Evolutionary conservation across 805 yeast genomes (phyloP).

Genomic region (Barnettozyma pratensis): DNA sequence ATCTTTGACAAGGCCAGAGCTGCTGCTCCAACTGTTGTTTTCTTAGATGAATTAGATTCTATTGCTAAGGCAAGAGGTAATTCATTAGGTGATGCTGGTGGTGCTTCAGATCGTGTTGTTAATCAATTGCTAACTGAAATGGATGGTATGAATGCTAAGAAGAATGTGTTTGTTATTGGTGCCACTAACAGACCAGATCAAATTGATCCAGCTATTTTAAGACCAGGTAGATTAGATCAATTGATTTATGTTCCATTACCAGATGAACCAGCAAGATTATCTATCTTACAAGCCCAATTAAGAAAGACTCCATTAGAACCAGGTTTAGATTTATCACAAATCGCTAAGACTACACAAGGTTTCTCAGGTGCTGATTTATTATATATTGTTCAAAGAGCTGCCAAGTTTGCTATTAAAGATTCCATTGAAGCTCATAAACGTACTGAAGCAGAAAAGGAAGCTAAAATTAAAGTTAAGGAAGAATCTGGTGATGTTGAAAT

Average conservation of each 20-base stretch:
- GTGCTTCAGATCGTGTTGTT: conserved; percentile 94
- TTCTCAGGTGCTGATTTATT: conserved; percentile 99
- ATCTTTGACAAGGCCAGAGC: conserved; percentile 98
- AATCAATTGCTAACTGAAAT: conserved; percentile 94
- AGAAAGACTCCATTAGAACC: conserved; percentile 99
- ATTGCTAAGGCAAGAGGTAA: conserved; percentile 97
- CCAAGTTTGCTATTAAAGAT: conserved; percentile 97
- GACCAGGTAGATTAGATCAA: conserved; percentile 99
- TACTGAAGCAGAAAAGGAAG: conserved; percentile 40
- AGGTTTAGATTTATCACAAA: conserved; percentile 80
- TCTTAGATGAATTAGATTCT: conserved; percentile 96
- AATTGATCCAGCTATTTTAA: conserved; percentile 95
- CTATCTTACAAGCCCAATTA: conserved; percentile 91
- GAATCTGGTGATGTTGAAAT: conserved; percentile 49
- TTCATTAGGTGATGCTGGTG: conserved; percentile 88
- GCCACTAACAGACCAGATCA: conserved; percentile 99
- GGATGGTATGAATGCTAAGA: conserved; percentile 99
- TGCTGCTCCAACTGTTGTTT: conserved; percentile 98
- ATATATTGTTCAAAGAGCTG: conserved; percentile 97
- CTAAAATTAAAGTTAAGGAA: conserved; percentile 31
- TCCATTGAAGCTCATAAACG: conserved; percentile 79
- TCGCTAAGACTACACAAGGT: conserved; percentile 93
- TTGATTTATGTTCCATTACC: conserved; percentile 98
- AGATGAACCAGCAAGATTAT: conserved; percentile 88
- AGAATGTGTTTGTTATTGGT: conserved; percentile 97